Percentiles rank a stretch among this genome's conserved stretches.
These are phyloP conservation scores for Saccharomyces hybrid DNA, from an alignment of 1,139 yeast genomes.

Conservation along the genomic window DNA sequence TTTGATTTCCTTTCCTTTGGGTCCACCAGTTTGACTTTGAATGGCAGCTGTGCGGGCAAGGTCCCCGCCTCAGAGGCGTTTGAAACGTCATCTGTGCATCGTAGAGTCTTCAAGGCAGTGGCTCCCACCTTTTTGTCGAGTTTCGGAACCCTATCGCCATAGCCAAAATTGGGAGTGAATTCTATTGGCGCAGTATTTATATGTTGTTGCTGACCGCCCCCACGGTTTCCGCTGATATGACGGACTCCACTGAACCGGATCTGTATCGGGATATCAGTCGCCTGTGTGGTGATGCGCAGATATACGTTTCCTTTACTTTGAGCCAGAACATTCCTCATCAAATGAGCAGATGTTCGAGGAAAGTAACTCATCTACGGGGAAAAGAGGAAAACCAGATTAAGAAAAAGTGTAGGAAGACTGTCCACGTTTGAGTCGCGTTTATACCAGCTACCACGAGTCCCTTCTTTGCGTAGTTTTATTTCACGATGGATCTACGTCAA, in stretches of 20 bases:
- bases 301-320: not conserved
- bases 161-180: slow-evolving; percentile 29
- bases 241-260: not conserved
- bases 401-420: not conserved
- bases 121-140: slow-evolving; percentile 6
- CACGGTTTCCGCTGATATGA: not conserved
- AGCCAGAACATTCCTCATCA: not conserved
- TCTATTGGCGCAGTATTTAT: slow-evolving; percentile 34
- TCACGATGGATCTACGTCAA: not conserved
- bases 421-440: not conserved
- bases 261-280: not conserved
- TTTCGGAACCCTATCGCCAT: slow-evolving; percentile 9
- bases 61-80: not conserved
- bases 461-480: not conserved
- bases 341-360: not conserved
- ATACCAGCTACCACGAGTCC: not conserved
- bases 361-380: not conserved
- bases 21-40: slow-evolving; percentile 42
- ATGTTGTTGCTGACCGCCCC: slow-evolving; percentile 2
- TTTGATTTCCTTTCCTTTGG: slow-evolving; percentile 12
- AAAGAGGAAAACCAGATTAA: not conserved
- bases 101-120: slow-evolving; percentile 27
- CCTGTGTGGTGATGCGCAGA: not conserved
- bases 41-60: slow-evolving; percentile 41
- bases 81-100: slow-evolving; percentile 33